Percentiles rank a stretch among this genome's conserved stretches.
Evolutionary conservation across 345 rosid species (phyloP).

Genomic region (Hibiscus trionum): DNA sequence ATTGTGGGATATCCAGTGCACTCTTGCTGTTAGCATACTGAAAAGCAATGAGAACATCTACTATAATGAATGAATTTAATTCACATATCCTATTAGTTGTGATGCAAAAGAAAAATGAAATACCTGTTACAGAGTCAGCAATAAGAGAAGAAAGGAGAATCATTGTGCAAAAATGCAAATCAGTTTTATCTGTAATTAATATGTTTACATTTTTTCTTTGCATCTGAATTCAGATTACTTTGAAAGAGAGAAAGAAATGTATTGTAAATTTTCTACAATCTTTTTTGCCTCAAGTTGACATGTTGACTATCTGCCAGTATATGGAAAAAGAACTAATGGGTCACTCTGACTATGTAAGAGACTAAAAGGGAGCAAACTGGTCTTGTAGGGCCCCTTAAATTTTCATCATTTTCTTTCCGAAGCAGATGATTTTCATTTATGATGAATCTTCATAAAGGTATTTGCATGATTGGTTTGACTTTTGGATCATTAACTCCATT

Average conservation of each 20-base stretch:
- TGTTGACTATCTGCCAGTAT: background rate
- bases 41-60: background rate
- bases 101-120: background rate
- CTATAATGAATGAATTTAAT: background rate
- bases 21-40: background rate
- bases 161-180: background rate
- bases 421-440: background rate
- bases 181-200: background rate
- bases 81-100: background rate
- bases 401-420: background rate
- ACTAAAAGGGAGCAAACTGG: background rate
- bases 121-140: background rate
- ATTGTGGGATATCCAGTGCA: background rate
- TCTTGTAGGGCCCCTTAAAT: background rate
- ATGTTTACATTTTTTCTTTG: background rate
- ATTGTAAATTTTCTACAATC: background rate
- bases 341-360: background rate
- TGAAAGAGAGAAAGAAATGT: background rate
- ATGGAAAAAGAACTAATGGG: background rate
- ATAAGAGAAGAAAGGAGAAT: background rate
- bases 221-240: background rate
- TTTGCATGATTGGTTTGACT: background rate
- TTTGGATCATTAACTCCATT: background rate
- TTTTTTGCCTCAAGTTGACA: background rate
- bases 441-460: background rate